Evolutionary conservation across 2,329 filamentous ascomycete genomes (phyloP).

Genomic region (Fusarium sp.): DNA sequence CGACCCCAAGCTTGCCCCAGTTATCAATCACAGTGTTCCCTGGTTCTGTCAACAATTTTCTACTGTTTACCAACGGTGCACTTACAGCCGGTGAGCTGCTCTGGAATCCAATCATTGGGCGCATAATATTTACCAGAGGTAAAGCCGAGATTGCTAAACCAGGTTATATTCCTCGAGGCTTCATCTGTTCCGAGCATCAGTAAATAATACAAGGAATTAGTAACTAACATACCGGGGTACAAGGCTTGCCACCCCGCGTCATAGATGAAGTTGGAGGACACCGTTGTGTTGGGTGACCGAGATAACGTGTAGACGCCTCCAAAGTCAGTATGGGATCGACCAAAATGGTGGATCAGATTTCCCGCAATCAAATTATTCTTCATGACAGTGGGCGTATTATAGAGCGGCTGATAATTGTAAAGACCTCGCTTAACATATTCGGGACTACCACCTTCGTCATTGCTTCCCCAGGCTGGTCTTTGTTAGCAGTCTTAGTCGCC

Average conservation of each 20-base stretch:
- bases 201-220: accelerated
- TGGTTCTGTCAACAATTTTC: neutral
- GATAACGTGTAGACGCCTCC: slow-evolving; percentile 10
- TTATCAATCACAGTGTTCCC: slow-evolving; percentile 10
- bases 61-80: accelerated
- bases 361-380: slow-evolving; percentile 3
- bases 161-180: slow-evolving; percentile 14
- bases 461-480: slow-evolving; percentile 5
- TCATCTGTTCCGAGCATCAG: neutral
- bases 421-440: slow-evolving; percentile 6
- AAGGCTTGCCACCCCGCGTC: slow-evolving; percentile 2
- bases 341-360: slow-evolving; percentile 11
- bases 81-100: slow-evolving; percentile 4
- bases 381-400: neutral
- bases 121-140: slow-evolving; percentile 9
- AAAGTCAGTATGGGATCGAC: slow-evolving; percentile 9
- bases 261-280: slow-evolving; percentile 8
- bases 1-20: slow-evolving; percentile 8
- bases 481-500: neutral
- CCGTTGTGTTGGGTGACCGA: neutral
- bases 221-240: neutral
- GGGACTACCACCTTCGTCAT: slow-evolving; percentile 1
- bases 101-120: slow-evolving; percentile 7
- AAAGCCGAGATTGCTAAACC: slow-evolving; percentile 8
- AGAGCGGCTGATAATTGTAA: slow-evolving; percentile 3